These are phyloP conservation scores for Phytophthora crassamura DNA, from an alignment of 352 stramenopile species.

Conservation along the genomic window DNA sequence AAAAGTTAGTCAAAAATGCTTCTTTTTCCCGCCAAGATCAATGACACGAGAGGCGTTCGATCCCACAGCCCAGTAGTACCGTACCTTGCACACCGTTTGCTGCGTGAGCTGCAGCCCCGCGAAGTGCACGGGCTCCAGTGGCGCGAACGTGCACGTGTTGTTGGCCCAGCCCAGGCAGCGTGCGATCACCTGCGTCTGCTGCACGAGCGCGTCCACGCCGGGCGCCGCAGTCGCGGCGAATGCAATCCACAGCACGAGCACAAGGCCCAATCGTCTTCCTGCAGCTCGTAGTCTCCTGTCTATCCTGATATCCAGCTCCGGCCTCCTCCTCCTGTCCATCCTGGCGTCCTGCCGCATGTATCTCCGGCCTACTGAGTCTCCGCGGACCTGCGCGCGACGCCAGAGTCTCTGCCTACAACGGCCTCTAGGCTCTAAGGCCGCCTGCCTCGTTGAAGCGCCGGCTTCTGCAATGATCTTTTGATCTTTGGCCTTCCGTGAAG, in stretches of 20 bases:
- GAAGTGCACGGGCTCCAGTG: conserved; percentile 57
- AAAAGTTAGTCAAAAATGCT: background rate
- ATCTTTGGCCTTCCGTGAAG: no score
- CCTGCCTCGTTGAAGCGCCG: no score
- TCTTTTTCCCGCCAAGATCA: no score
- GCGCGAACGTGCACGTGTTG: conserved; percentile 58
- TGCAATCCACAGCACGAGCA: conserved; percentile 11
- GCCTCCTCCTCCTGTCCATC: background rate
- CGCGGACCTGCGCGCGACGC: no score
- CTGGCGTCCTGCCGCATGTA: background rate
- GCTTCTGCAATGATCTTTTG: no score
- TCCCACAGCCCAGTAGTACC: conserved; percentile 1
- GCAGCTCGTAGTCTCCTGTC: conserved; percentile 8
- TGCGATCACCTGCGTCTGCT: conserved; percentile 71
- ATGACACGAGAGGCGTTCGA: no score
- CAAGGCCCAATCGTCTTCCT: conserved; percentile 12
- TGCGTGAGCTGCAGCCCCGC: conserved; percentile 46
- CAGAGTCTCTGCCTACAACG: no score
- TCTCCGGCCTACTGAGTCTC: no score
- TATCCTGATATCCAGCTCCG: conserved; percentile 16
- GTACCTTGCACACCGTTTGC: conserved; percentile 83
- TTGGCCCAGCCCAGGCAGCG: conserved; percentile 61
- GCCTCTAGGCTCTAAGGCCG: no score
- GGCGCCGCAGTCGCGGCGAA: background rate
- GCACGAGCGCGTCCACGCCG: conserved; percentile 39